phyloP scores from a whole-genome alignment of 345 rosid species.

The Mallotus nudiflorus region DNA sequence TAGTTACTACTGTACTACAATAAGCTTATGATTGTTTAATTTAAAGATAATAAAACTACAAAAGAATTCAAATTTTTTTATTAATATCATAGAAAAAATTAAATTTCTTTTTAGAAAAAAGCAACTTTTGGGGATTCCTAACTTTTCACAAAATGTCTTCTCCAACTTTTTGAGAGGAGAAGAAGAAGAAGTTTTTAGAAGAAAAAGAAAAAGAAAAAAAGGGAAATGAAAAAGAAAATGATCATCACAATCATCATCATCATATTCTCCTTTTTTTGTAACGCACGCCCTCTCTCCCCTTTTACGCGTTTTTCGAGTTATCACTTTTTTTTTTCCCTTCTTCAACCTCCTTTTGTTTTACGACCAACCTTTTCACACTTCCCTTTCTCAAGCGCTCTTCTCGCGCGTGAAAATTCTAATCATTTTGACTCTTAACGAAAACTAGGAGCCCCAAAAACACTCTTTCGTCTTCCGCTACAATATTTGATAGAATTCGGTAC shows the following conservation, averaged over 20 bases:
- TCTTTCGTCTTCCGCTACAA: no score
- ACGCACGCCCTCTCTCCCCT: conserved; percentile 75
- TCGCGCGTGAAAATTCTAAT: no score
- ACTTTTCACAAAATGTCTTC: conserved; percentile 18
- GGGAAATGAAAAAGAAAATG: no score
- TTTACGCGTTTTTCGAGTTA: conserved; percentile 71
- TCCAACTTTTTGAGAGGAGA: neutral
- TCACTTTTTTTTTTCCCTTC: neutral
- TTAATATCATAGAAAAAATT: neutral
- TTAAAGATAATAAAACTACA: no score
- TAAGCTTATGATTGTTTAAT: no score
- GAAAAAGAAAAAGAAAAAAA: neutral
- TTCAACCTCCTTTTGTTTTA: conserved; percentile 27
- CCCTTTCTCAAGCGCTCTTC: neutral
- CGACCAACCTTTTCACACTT: no score
- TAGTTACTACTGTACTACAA: no score
- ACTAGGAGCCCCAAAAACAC: no score
- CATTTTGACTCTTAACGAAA: neutral
- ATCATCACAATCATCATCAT: conserved; percentile 28
- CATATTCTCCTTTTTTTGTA: conserved; percentile 43
- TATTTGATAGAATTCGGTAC: no score
- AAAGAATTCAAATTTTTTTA: no score
- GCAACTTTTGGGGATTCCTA: conserved; percentile 27
- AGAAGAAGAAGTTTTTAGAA: neutral
- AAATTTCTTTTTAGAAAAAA: neutral